Conservation (phyloP, 495 filamentous ascomycete species). For the Aspergillus ostianus region DNA sequence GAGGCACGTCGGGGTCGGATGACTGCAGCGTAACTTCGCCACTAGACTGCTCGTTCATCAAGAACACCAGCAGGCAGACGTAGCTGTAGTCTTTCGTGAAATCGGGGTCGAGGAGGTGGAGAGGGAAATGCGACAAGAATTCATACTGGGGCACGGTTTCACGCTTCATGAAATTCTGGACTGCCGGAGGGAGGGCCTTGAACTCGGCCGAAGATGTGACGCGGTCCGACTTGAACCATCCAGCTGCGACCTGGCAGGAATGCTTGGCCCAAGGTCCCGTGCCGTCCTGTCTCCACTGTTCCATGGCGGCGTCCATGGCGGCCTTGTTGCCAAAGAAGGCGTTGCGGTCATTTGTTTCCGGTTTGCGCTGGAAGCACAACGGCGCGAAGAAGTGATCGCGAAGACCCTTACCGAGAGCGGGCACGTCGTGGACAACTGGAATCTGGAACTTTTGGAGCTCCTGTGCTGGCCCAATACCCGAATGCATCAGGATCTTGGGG, state of each 20-base stretch:
- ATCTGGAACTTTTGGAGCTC: slow-evolving; percentile 55
- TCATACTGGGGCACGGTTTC: slow-evolving; percentile 50
- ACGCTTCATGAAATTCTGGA: slow-evolving; percentile 37
- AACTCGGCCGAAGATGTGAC: slow-evolving; percentile 42
- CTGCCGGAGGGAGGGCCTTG: slow-evolving; percentile 36
- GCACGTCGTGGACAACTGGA: slow-evolving; percentile 44
- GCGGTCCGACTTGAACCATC: slow-evolving; percentile 53
- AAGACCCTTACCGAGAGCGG: slow-evolving; percentile 57
- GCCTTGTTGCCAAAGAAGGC: slow-evolving; percentile 30
- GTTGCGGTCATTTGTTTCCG: slow-evolving; percentile 31
- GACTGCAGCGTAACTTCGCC: slow-evolving; percentile 57
- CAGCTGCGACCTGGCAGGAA: slow-evolving; percentile 42
- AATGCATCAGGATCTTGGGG: slow-evolving; percentile 63
- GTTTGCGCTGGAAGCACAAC: slow-evolving; percentile 24
- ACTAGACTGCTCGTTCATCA: slow-evolving; percentile 39
- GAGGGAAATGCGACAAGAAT: slow-evolving; percentile 34
- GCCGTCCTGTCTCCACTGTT: slow-evolving; percentile 46
- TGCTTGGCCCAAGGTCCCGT: slow-evolving; percentile 44
- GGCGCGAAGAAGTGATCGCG: slow-evolving; percentile 49
- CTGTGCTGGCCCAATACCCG: slow-evolving; percentile 56
- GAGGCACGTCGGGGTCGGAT: slow-evolving; percentile 51
- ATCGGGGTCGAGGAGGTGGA: slow-evolving; percentile 28
- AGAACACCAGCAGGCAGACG: slow-evolving; percentile 24
- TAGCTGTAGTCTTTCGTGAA: slow-evolving; percentile 33
- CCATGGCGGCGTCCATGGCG: slow-evolving; percentile 40